Conservation (phyloP, 371 early-diverging fungal genomes). For the Capillidium heterosporum region DNA sequence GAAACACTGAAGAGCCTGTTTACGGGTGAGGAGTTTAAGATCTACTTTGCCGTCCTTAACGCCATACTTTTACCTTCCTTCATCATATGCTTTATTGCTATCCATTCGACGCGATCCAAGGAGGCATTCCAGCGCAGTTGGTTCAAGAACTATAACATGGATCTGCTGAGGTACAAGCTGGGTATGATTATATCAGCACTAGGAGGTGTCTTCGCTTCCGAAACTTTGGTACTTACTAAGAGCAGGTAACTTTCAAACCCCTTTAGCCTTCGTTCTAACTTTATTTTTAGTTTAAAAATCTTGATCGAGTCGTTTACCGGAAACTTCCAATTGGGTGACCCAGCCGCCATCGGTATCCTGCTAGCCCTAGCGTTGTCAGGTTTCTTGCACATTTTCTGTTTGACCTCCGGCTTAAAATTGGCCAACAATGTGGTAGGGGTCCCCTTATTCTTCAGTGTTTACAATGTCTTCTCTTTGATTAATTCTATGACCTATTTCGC, state of each 20-base stretch:
- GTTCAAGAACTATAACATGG: background rate
- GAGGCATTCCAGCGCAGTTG: background rate
- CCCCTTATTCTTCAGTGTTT: conserved; percentile 47
- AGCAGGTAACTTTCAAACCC: conserved; percentile 17
- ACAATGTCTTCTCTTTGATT: conserved; percentile 39
- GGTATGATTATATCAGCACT: conserved; percentile 40
- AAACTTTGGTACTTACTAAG: conserved; percentile 41
- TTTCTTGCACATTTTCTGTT: conserved; percentile 31
- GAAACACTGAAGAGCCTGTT: conserved; percentile 34
- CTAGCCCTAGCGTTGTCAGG: background rate
- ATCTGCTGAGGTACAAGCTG: conserved; percentile 23
- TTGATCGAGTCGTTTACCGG: background rate
- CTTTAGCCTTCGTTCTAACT: no score
- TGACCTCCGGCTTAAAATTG: conserved; percentile 40
- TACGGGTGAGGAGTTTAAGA: conserved; percentile 32
- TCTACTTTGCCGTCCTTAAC: conserved; percentile 41
- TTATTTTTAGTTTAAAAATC: background rate
- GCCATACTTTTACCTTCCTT: conserved; percentile 29
- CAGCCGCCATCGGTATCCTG: background rate
- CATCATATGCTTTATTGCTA: conserved; percentile 9
- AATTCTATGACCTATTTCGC: conserved; percentile 44
- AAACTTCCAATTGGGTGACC: background rate
- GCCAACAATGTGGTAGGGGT: conserved; percentile 44
- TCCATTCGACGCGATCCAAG: background rate
- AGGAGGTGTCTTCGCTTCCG: conserved; percentile 42